Percentiles rank a stretch among this genome's conserved stretches.
Conservation (phyloP, 2,329 filamentous ascomycete species). For the Colletotrichum navitas region DNA sequence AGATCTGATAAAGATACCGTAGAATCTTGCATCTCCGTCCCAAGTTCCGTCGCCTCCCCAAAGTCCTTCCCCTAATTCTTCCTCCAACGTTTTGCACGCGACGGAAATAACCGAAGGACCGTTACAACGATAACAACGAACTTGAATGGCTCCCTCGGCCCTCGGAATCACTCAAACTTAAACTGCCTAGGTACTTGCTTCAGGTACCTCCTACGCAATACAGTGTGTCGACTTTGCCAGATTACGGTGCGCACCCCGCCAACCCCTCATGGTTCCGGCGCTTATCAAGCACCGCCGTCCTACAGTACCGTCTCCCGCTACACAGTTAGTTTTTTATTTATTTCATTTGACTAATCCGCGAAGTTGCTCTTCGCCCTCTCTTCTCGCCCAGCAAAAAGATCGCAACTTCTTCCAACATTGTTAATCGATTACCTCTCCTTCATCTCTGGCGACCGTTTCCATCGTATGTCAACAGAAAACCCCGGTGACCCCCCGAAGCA, state of each 20-base stretch:
- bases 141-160: not conserved
- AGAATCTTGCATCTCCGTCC: conserved; percentile 26
- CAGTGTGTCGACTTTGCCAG: conserved; percentile 19
- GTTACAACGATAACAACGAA: not conserved
- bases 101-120: not conserved
- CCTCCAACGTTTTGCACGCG: not conserved
- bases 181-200: not conserved
- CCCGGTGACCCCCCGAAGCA: not conserved
- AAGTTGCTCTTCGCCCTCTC: conserved; percentile 14
- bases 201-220: conserved; percentile 13
- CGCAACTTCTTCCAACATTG: not conserved
- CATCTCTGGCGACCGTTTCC: not conserved
- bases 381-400: conserved; percentile 19
- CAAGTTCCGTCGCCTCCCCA: not conserved
- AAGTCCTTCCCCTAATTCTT: not conserved
- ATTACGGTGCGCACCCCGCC: conserved; percentile 40
- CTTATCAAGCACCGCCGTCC: conserved; percentile 35
- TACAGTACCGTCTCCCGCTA: conserved; percentile 28
- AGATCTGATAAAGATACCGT: conserved; percentile 22
- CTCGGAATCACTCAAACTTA: conserved; percentile 17
- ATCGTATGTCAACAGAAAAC: not conserved
- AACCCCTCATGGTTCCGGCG: conserved; percentile 40
- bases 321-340: conserved; percentile 23
- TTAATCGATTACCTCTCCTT: not conserved
- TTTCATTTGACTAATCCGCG: conserved; percentile 36